Conservation (phyloP, 1,139 yeast genomes). For the Pichia sp. region DNA sequence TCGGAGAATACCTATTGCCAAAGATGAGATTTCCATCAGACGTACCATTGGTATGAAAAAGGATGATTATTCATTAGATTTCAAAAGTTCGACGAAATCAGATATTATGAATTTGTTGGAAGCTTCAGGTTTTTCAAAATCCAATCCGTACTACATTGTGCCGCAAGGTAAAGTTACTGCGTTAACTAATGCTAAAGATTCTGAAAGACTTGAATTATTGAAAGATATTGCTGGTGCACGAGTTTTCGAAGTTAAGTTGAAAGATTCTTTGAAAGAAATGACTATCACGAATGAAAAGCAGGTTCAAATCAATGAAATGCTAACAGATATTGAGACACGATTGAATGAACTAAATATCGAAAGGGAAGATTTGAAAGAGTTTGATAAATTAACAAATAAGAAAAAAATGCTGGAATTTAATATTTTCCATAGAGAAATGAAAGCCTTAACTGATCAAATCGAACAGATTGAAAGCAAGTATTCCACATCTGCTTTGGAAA, state of each 20-base stretch:
- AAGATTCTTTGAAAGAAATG: slow-evolving; percentile 79
- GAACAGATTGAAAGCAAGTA: slow-evolving; percentile 58
- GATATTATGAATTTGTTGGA: slow-evolving; percentile 82
- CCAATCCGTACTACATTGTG: slow-evolving; percentile 91
- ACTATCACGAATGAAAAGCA: slow-evolving; percentile 59
- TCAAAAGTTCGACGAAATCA: slow-evolving; percentile 67
- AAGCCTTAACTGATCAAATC: slow-evolving; percentile 50
- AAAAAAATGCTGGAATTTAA: slow-evolving; percentile 71
- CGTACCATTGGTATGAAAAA: slow-evolving; percentile 89
- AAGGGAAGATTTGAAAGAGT: slow-evolving; percentile 63
- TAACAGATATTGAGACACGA: slow-evolving; percentile 61
- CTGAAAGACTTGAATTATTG: slow-evolving; percentile 66
- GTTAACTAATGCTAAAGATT: slow-evolving; percentile 81
- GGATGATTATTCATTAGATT: slow-evolving; percentile 81
- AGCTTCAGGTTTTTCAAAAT: slow-evolving; percentile 85
- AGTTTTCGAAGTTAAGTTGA: slow-evolving; percentile 74
- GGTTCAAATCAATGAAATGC: slow-evolving; percentile 67
- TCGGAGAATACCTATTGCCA: slow-evolving; percentile 62
- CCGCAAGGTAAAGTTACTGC: slow-evolving; percentile 89
- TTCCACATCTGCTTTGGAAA: slow-evolving; percentile 38
- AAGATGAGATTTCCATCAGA: slow-evolving; percentile 62
- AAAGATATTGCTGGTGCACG: slow-evolving; percentile 96
- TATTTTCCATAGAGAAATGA: slow-evolving; percentile 68
- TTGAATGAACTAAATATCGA: slow-evolving; percentile 76
- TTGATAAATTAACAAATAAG: slow-evolving; percentile 57